Evolutionary conservation across 306 rosid genomes (phyloP), one percentile per base, ranked within the genome.

Genomic region (Canavalia ensiformis): DNA sequence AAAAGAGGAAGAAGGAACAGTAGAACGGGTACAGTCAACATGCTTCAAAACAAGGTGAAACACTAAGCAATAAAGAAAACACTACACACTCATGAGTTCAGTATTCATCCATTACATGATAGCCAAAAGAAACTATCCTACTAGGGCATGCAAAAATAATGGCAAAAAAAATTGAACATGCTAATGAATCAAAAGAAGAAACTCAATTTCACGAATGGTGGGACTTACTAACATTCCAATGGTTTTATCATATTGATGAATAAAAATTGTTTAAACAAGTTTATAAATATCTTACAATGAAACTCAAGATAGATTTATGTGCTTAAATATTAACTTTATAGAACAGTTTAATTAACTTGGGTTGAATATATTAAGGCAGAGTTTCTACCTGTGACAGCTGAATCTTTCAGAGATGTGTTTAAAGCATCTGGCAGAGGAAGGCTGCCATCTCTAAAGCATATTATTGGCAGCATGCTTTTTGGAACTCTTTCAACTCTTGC

Each of bases 391-490:
- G 82, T 86, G 78, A 49, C 67, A 49, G 91, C 89, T 47, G 92
- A 84, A 79, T 86, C 89, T 58, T 84, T 85, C 59, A 87, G 72
- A 44, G 96, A 86, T 78, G 82, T 88, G 80, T 88, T 90, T 2
- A 70, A 89, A 86, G 84, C 87, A 85, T 91, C 97, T 1, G 99
- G 94, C 64, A 93, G 86, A 42, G 99, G 99, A 63, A 88, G 99
- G 75, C 99, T 87, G 52, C 99, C 98, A 83, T 88, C 89, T 85
- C 97, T 90, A 83, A 96, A 88, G 88, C 99, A 96, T 86, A 92
- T 82, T 70, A 93, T 51, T 6, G 97, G 98, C 83, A 90, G 71
- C 35, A 72, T 35, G 59, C 87, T 88, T 84, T 87, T 58, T 11
- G 90, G 90, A 82, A 90, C 62, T 82, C 79, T 87, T 73, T 86